A percentile compares a stretch with the other conserved stretches of the same genome.
These are phyloP conservation scores for Plantago major DNA, from an alignment of 257 asterid species.

Conservation along the genomic window DNA sequence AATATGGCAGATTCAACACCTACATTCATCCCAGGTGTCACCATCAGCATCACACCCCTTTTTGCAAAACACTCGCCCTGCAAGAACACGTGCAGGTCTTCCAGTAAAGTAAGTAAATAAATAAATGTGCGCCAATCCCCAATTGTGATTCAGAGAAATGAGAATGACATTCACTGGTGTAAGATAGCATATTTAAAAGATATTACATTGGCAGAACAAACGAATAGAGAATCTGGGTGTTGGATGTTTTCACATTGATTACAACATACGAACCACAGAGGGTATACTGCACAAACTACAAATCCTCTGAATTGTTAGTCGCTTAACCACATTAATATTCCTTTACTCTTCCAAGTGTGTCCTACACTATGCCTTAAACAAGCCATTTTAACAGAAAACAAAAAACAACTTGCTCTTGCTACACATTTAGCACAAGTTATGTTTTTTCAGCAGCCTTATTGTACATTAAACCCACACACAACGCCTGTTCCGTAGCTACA, in stretches of 20 bases:
- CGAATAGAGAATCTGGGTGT: background rate
- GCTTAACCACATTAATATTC: background rate
- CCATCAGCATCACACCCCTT: conserved; percentile 88
- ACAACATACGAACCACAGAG: conserved; percentile 1
- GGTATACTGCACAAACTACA: background rate
- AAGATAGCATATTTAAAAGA: background rate
- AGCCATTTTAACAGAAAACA: background rate
- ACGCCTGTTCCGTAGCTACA: background rate
- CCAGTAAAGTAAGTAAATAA: background rate
- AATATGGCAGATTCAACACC: conserved; percentile 34
- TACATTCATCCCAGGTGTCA: conserved; percentile 79
- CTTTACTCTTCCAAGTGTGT: background rate
- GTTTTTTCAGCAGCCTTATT: too few species aligned
- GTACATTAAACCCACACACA: background rate
- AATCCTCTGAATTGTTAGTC: background rate
- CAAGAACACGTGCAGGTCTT: conserved; percentile 21
- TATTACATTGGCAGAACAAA: background rate
- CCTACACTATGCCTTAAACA: background rate
- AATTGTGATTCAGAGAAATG: background rate
- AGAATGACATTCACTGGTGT: background rate
- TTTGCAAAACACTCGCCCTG: conserved; percentile 94
- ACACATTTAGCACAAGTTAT: background rate
- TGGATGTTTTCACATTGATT: background rate
- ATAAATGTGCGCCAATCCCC: background rate
- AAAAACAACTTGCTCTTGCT: background rate